Evolutionary conservation across 2,329 filamentous ascomycete species (phyloP).

Genomic region (Pseudogymnoascus sp.): DNA sequence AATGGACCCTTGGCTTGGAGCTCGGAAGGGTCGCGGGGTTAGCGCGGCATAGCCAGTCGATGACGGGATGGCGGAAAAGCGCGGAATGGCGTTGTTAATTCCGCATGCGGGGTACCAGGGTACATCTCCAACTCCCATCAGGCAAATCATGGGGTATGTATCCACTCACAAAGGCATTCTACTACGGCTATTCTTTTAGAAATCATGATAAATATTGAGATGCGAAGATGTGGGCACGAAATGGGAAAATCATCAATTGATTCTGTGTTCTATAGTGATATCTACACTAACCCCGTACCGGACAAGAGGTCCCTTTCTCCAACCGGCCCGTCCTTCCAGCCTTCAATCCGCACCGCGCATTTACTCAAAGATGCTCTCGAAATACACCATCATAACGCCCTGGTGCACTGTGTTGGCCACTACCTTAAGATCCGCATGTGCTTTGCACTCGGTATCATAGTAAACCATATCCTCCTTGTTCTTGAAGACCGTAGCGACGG

Average conservation of each 20-base stretch:
- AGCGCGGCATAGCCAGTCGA: slow-evolving; percentile 1
- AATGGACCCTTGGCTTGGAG: neutral
- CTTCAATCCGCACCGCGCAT: neutral
- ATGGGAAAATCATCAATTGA: neutral
- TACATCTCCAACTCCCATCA: neutral
- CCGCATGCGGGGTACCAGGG: neutral
- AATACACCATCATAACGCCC: slow-evolving; percentile 19
- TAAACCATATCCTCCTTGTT: slow-evolving; percentile 49
- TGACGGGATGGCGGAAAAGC: slow-evolving; percentile 2
- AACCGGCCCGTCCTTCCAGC: neutral
- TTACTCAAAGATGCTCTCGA: slow-evolving; percentile 8
- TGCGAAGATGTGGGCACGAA: neutral
- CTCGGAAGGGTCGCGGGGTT: neutral
- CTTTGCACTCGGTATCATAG: slow-evolving; percentile 47
- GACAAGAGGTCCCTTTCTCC: neutral
- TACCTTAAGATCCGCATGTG: slow-evolving; percentile 41
- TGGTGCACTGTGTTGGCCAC: slow-evolving; percentile 15
- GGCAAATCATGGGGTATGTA: neutral
- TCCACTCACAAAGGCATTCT: neutral
- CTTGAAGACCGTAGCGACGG: slow-evolving; percentile 43
- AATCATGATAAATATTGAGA: neutral
- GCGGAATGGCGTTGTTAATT: neutral
- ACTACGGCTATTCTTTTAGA: neutral
- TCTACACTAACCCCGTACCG: neutral
- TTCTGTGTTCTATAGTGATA: neutral